Conservation (phyloP, 2,329 filamentous ascomycete genomes). For the Hypoxylon sp. region DNA sequence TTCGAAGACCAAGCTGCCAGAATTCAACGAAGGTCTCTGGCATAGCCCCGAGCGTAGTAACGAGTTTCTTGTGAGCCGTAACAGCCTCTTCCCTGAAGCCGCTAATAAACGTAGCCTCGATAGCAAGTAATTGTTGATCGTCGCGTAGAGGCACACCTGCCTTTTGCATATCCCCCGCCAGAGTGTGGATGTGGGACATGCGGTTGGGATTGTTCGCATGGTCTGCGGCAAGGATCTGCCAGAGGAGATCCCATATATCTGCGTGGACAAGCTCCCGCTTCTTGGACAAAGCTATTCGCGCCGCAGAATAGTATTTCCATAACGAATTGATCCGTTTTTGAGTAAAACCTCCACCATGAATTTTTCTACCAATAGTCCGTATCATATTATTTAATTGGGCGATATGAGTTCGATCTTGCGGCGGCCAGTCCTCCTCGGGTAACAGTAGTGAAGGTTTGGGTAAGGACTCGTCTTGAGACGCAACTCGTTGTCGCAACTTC, state of each 20-base stretch:
- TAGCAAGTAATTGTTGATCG: slow-evolving; percentile 74
- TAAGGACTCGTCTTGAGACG: slow-evolving; percentile 32
- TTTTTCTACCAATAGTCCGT: slow-evolving; percentile 44
- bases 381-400: slow-evolving; percentile 50
- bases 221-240: slow-evolving; percentile 71
- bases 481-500: slow-evolving; percentile 50
- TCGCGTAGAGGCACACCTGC: slow-evolving; percentile 69
- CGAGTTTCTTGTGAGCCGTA: slow-evolving; percentile 73
- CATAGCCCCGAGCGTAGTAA: slow-evolving; percentile 65
- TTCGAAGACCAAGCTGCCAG: slow-evolving; percentile 76
- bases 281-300: slow-evolving; percentile 61
- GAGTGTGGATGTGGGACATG: slow-evolving; percentile 71
- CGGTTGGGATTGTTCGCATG: slow-evolving; percentile 66
- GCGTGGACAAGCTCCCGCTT: slow-evolving; percentile 70
- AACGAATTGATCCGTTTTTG: slow-evolving; percentile 44
- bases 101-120: slow-evolving; percentile 76
- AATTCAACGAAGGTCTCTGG: slow-evolving; percentile 66
- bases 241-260: slow-evolving; percentile 75
- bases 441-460: slow-evolving; percentile 28
- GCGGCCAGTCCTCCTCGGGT: slow-evolving; percentile 36
- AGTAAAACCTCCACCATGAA: slow-evolving; percentile 28
- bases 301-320: slow-evolving; percentile 67
- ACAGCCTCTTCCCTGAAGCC: slow-evolving; percentile 73
- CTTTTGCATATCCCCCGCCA: slow-evolving; percentile 76
- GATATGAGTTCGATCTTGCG: slow-evolving; percentile 41